phyloP scores from a whole-genome alignment of 2,329 filamentous ascomycete genomes.

The Diaporthe capsici region DNA sequence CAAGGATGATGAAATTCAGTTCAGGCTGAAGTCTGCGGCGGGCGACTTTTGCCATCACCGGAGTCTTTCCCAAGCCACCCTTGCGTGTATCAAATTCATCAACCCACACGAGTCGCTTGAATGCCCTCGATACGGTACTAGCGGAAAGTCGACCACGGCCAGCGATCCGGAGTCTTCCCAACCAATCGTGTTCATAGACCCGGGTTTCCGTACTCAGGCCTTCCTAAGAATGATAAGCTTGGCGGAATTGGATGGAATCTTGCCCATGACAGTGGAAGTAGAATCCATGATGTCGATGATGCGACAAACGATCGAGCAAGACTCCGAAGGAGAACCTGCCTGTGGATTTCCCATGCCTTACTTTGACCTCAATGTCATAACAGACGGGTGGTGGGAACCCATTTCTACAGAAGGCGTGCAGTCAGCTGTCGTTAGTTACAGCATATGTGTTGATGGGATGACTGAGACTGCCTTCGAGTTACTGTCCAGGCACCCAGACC shows the following conservation, averaged over 20 bases:
- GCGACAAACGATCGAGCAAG: background rate
- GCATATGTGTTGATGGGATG: background rate
- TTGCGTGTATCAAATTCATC: background rate
- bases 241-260: background rate
- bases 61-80: background rate
- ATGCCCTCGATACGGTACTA: background rate
- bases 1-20: background rate
- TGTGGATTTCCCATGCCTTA: background rate
- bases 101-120: background rate
- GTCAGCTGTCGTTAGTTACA: background rate
- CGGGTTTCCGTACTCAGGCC: background rate
- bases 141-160: background rate
- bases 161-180: too few relatives aligned
- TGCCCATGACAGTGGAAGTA: background rate
- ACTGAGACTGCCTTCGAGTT: background rate
- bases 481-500: background rate
- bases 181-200: background rate
- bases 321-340: background rate
- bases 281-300: background rate
- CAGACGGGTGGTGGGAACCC: background rate
- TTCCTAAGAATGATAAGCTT: background rate
- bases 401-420: background rate
- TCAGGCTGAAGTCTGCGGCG: background rate
- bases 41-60: constrained; percentile 10
- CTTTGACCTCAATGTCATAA: background rate